These are phyloP conservation scores for Paradendryphiella salina DNA, from an alignment of 2,329 filamentous ascomycete genomes.

Conservation along the genomic window DNA sequence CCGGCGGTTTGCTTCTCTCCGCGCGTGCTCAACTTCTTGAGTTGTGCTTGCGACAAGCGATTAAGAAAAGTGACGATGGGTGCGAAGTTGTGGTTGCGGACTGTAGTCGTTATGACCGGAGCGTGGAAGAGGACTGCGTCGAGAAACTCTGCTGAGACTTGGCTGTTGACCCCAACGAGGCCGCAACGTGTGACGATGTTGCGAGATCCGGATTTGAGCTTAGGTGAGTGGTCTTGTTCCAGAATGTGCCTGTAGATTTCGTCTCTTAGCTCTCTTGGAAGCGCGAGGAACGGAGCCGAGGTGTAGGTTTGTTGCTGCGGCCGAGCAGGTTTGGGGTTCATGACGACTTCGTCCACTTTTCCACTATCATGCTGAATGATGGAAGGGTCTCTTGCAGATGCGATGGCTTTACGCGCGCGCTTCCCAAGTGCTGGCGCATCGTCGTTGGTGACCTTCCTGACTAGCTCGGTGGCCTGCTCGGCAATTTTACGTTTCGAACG, in stretches of 20 bases:
- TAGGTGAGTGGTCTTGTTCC: neutral
- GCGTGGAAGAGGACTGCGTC: conserved; percentile 20
- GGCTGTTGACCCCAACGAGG: conserved; percentile 15
- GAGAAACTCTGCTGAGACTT: conserved; percentile 18
- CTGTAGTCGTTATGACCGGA: conserved; percentile 15
- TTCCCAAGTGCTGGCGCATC: neutral
- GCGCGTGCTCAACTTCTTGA: neutral
- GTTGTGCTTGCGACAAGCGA: conserved; percentile 17
- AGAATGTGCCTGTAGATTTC: conserved; percentile 24
- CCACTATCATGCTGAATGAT: neutral
- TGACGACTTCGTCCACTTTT: neutral
- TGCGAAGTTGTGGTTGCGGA: conserved; percentile 24
- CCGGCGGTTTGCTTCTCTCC: neutral
- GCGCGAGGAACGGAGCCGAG: conserved; percentile 12
- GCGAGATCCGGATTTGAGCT: conserved; percentile 3
- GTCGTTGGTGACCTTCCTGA: neutral
- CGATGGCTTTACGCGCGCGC: neutral
- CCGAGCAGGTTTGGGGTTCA: neutral
- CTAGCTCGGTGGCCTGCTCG: neutral
- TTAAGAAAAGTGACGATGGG: conserved; percentile 24
- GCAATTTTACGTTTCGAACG: conserved; percentile 6
- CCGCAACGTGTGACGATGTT: conserved; percentile 17
- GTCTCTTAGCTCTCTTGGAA: conserved; percentile 24
- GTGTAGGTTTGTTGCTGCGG: neutral
- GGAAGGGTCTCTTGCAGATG: neutral